phyloP scores from a whole-genome alignment of 306 rosid species.

The Vigna radiata region DNA sequence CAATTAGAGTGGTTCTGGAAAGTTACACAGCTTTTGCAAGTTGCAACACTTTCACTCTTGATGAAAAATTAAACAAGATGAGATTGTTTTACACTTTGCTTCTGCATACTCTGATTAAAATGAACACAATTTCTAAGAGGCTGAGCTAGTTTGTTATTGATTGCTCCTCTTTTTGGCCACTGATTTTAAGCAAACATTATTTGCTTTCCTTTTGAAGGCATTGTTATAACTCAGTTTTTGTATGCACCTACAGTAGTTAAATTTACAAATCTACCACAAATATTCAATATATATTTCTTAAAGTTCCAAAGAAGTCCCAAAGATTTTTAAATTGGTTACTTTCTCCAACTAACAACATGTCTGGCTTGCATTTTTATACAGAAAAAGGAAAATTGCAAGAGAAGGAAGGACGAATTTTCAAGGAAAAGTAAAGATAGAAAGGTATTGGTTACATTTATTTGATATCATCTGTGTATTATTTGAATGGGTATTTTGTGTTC shows the following conservation, averaged over 20 bases:
- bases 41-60: not conserved
- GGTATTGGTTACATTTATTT: conserved; percentile 48
- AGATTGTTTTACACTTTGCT: not conserved
- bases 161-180: not conserved
- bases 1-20: not conserved
- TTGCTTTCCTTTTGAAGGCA: not conserved
- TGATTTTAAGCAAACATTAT: not conserved
- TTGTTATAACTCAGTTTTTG: not conserved
- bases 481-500: not conserved
- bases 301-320: not conserved
- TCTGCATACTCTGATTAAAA: not conserved
- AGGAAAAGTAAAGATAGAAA: conserved; percentile 69
- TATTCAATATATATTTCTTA: not conserved
- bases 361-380: conserved; percentile 35
- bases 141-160: too few relatives aligned
- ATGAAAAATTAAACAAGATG: not conserved
- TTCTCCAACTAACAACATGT: not conserved
- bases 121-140: not conserved
- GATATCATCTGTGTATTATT: not conserved
- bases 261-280: not conserved
- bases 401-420: conserved; percentile 68
- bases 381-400: conserved; percentile 74
- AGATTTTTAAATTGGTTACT: not conserved
- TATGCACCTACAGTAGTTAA: not conserved
- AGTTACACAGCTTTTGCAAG: not conserved